A percentile compares a stretch with the other conserved stretches of the same genome.
Conservation (phyloP, 768 basidiomycete species). For the Phylloporus sp. region DNA sequence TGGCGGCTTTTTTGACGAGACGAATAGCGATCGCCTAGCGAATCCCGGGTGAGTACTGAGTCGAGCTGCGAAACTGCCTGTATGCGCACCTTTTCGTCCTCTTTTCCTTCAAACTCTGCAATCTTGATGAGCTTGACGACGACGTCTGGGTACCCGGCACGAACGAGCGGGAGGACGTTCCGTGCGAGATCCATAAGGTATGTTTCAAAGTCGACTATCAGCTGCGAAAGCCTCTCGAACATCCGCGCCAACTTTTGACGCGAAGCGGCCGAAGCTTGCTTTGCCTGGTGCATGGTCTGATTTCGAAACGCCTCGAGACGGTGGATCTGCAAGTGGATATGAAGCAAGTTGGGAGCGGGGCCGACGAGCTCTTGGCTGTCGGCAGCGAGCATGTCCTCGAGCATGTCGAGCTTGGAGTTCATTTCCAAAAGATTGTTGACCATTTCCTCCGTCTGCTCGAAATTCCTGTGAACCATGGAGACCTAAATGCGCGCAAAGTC, state of each 20-base stretch:
- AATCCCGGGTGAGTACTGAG: neutral
- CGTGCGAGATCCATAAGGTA: constrained; percentile 75
- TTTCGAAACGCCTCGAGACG: constrained; percentile 93
- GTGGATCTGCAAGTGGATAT: constrained; percentile 87
- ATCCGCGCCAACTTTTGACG: constrained; percentile 65
- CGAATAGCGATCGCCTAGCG: constrained; percentile 84
- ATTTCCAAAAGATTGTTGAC: constrained; percentile 91
- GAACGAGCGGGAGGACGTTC: constrained; percentile 73
- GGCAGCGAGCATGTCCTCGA: constrained; percentile 70
- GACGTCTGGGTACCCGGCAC: constrained; percentile 76
- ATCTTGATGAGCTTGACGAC: constrained; percentile 91
- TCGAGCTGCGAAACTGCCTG: neutral
- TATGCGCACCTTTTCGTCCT: constrained; percentile 83
- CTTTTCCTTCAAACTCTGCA: constrained; percentile 85
- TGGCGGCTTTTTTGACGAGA: constrained; percentile 91
- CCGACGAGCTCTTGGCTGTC: constrained; percentile 79
- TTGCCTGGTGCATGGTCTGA: constrained; percentile 91
- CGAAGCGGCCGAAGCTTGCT: constrained; percentile 65
- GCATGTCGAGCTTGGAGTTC: constrained; percentile 72
- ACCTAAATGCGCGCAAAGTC: no score
- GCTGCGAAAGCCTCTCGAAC: constrained; percentile 80
- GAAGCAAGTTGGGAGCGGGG: constrained; percentile 81
- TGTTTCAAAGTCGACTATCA: constrained; percentile 79
- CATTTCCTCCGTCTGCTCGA: constrained; percentile 93
- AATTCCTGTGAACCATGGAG: constrained; percentile 92